Base-by-base conservation (phyloP, 176 grass and related monocot species). In the Juncus effusus region DNA sequence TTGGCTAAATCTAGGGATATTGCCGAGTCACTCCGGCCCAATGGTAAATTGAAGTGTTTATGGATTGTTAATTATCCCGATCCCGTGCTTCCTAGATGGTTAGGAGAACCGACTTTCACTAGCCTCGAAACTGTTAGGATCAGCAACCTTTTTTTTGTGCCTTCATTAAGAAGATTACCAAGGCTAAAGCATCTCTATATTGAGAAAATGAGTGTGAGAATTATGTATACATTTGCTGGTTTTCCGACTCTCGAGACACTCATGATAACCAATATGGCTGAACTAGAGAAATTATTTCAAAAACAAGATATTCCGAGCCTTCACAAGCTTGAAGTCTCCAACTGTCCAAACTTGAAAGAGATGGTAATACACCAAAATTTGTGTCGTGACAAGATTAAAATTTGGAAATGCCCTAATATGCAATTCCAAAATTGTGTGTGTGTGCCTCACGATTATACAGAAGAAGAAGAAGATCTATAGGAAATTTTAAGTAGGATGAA, bases 11-110 rank as follows among this genome's bases (percentile, higher is more conserved):
- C 19, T 40, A 49, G 78, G 42, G 54, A 39, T 0, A 38, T 82
- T 15, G 39, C 72, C 7, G 59, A 79, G 13, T 28, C 52, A 38
- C 72, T 90, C 13, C 62, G 44, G 36, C 75, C 86, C 5, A 63
- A 58, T 54, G 77, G 8, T 36, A 73, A 52, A 14, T 75, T 90
- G 37, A 74, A 53, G 61, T 63, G 11, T 60, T 16, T 90, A 4
- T 74, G 76, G 54, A 67, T 90, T 2, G 51, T 76, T 4, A 90
- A 90, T 38, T 85, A 82, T 56, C 79, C 75, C 9, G 79, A 82
- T 40, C 76, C 28, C 10, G 54, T 3, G 10, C 65, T 90, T 74
- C 76, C 87, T 54, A 11, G 8, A 42, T 90, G 79, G 82, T 40
- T 90, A 1, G 66, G 72, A 13, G 59, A 45, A 10, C 28, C 3